Conservation (phyloP, 768 basidiomycete genomes). For the Stropharia rugosoannulata region DNA sequence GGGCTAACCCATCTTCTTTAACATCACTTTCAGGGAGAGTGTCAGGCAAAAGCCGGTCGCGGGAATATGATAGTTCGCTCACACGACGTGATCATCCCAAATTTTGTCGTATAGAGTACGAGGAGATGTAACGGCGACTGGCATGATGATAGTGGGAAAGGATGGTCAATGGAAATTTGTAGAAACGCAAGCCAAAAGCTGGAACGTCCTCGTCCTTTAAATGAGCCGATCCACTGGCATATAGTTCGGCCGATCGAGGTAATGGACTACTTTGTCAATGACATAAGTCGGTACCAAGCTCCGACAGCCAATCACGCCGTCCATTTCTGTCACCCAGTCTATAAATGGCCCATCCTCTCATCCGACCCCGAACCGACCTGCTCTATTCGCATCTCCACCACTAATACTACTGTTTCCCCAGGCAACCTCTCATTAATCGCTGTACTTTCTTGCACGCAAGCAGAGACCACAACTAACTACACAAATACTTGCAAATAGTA, state of each 20-base stretch:
- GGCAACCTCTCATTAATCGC: too few relatives aligned
- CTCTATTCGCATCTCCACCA: too few relatives aligned
- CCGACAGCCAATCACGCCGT: conserved; percentile 16
- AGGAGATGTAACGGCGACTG: conserved; percentile 47
- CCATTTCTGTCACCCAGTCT: conserved; percentile 8
- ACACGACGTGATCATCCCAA: conserved; percentile 97
- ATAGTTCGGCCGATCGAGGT: conserved; percentile 20
- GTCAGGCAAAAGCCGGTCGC: conserved; percentile 11
- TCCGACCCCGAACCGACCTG: too few relatives aligned
- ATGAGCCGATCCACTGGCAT: conserved; percentile 14
- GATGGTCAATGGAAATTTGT: background rate
- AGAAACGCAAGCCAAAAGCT: conserved; percentile 2
- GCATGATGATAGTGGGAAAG: conserved; percentile 29
- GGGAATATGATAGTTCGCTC: conserved; percentile 25
- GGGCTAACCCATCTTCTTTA: conserved; percentile 73
- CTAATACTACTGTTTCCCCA: too few relatives aligned
- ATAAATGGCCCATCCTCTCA: conserved; percentile 1
- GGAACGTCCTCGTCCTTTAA: conserved; percentile 14
- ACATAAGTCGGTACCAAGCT: conserved; percentile 4
- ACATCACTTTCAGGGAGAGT: conserved; percentile 46
- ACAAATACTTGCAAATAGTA: too few relatives aligned
- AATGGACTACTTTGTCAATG: background rate
- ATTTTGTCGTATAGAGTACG: conserved; percentile 98
- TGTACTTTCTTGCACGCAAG: too few relatives aligned
- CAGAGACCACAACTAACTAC: too few relatives aligned